Percentiles rank a stretch among this genome's conserved stretches.
Conservation (phyloP, 1,139 yeast genomes). For the Casaregolazyma lundiana region DNA sequence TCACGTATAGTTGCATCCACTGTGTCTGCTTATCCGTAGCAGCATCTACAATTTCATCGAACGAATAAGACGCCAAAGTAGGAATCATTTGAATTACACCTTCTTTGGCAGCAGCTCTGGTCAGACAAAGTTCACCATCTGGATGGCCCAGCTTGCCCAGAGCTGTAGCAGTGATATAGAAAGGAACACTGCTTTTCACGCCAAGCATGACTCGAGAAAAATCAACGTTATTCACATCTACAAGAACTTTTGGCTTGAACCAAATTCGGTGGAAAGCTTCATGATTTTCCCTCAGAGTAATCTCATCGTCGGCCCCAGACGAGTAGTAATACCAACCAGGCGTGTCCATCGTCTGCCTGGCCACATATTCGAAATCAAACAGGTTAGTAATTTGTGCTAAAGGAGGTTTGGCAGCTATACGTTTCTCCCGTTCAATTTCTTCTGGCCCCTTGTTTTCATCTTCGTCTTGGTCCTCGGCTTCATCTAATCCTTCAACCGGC, state of each 20-base stretch:
- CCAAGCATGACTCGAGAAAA: slow-evolving; percentile 53
- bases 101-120: slow-evolving; percentile 46
- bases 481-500: slow-evolving; percentile 33
- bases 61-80: slow-evolving; percentile 49
- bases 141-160: slow-evolving; percentile 52
- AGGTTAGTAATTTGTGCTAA: slow-evolving; percentile 64
- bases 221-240: slow-evolving; percentile 61
- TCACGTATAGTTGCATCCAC: slow-evolving; percentile 91
- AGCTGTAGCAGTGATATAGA: slow-evolving; percentile 57
- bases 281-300: slow-evolving; percentile 84
- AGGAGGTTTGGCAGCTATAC: slow-evolving; percentile 53
- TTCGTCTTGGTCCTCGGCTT: slow-evolving; percentile 23
- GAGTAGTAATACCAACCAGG: slow-evolving; percentile 92
- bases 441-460: slow-evolving; percentile 33
- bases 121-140: slow-evolving; percentile 51
- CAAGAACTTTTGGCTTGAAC: slow-evolving; percentile 76
- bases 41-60: slow-evolving; percentile 52
- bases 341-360: slow-evolving; percentile 67
- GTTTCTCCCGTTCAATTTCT: slow-evolving; percentile 32
- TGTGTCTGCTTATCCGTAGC: slow-evolving; percentile 54
- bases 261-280: slow-evolving; percentile 79
- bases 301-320: slow-evolving; percentile 89
- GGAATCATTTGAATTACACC: slow-evolving; percentile 55
- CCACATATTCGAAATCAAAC: slow-evolving; percentile 79
- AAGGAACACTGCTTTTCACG: slow-evolving; percentile 42